phyloP scores from a whole-genome alignment of 495 filamentous ascomycete genomes.

The Lophium mytilinum region DNA sequence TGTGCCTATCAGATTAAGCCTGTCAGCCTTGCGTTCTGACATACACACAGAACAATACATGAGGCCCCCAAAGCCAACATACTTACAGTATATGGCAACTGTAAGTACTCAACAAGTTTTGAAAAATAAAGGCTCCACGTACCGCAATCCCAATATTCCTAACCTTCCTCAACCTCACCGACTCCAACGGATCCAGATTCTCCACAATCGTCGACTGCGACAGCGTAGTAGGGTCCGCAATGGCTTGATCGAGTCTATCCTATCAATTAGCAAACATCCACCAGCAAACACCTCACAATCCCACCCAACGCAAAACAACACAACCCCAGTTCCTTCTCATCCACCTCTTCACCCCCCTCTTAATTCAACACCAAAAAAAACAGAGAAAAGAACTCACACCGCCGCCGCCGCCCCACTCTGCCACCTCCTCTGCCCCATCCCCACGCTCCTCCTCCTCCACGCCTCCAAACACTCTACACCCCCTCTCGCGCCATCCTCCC shows the following conservation, averaged over 20 bases:
- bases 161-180: slow-evolving; percentile 63
- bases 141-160: slow-evolving; percentile 98
- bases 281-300: not conserved
- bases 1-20: slow-evolving; percentile 58
- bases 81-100: too few relatives aligned
- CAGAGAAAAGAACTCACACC: slow-evolving; percentile 34
- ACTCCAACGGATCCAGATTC: slow-evolving; percentile 68
- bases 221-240: slow-evolving; percentile 49
- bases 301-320: not conserved
- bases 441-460: not conserved
- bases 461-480: slow-evolving; percentile 2
- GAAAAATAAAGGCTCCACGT: slow-evolving; percentile 30
- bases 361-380: too few relatives aligned
- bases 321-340: too few relatives aligned
- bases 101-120: too few relatives aligned
- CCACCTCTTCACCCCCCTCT: too few relatives aligned
- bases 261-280: slow-evolving; percentile 14
- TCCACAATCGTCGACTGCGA: slow-evolving; percentile 62
- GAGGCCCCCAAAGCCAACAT: not conserved
- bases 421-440: slow-evolving; percentile 17
- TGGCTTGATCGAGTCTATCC: slow-evolving; percentile 51
- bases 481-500: not conserved
- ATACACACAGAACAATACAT: not conserved
- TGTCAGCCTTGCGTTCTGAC: not conserved
- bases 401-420: slow-evolving; percentile 32